Conservation (phyloP, 352 stramenopile genomes). For the Phytopythium boreale region DNA sequence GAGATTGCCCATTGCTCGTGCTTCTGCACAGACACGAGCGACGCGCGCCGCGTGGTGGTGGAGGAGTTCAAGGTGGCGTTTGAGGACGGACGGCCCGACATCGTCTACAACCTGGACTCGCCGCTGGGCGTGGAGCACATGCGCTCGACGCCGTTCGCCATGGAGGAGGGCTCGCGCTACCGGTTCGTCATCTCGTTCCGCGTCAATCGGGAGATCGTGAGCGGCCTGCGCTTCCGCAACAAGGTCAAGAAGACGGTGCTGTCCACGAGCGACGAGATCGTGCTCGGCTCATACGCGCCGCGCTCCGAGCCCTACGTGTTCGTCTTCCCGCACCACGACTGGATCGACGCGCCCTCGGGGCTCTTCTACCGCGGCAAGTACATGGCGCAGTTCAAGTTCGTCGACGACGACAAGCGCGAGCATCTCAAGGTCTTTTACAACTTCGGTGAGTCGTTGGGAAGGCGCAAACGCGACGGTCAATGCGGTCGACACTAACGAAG, state of each 20-base stretch:
- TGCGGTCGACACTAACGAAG: neutral
- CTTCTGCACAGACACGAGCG: slow-evolving; percentile 34
- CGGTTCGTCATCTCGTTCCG: slow-evolving; percentile 84
- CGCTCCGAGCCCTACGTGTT: slow-evolving; percentile 76
- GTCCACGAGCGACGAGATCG: slow-evolving; percentile 69
- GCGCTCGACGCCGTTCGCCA: slow-evolving; percentile 62
- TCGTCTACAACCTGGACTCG: slow-evolving; percentile 76
- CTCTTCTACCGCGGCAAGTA: slow-evolving; percentile 89
- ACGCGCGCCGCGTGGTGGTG: slow-evolving; percentile 74
- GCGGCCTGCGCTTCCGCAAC: slow-evolving; percentile 81
- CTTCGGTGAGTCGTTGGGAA: slow-evolving; percentile 45
- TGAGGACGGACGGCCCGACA: slow-evolving; percentile 59
- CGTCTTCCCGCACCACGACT: slow-evolving; percentile 73
- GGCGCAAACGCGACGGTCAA: neutral
- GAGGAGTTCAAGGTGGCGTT: slow-evolving; percentile 87
- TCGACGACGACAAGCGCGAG: slow-evolving; percentile 63
- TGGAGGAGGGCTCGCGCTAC: slow-evolving; percentile 77
- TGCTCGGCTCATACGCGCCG: slow-evolving; percentile 83
- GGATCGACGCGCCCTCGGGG: slow-evolving; percentile 78
- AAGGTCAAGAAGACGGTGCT: slow-evolving; percentile 86
- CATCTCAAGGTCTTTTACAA: slow-evolving; percentile 77
- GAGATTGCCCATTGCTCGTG: neutral
- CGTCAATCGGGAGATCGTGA: slow-evolving; percentile 85
- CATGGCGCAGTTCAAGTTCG: slow-evolving; percentile 71
- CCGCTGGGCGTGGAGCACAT: slow-evolving; percentile 65